Conservation (phyloP, 495 filamentous ascomycete genomes). For the Annulohypoxylon stygium region DNA sequence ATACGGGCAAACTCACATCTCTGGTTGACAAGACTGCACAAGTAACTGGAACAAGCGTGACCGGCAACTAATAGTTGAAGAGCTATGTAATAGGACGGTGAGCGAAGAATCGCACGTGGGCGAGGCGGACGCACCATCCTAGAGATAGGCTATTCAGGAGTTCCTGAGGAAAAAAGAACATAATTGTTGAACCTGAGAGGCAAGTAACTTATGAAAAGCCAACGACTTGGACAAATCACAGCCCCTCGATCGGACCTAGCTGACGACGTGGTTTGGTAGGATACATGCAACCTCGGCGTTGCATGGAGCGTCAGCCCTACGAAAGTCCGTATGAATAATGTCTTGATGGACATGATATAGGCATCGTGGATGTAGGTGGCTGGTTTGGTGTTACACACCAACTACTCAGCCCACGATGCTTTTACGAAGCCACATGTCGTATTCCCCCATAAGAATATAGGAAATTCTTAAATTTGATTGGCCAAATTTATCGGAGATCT, state of each 20-base stretch:
- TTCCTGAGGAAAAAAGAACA: neutral
- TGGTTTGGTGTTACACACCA: neutral
- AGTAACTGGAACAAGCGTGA: neutral
- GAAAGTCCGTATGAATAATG: neutral
- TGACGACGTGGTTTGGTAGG: neutral
- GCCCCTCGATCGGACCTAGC: neutral
- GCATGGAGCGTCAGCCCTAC: neutral
- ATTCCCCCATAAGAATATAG: neutral
- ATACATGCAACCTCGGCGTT: neutral
- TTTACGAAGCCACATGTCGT: neutral
- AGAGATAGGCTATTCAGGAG: neutral
- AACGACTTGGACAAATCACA: neutral
- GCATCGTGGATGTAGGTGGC: neutral
- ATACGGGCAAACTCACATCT: constrained; percentile 10
- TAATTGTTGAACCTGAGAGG: neutral
- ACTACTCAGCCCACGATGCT: neutral
- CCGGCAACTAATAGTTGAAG: constrained; percentile 39
- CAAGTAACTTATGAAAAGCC: neutral
- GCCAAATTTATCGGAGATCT: neutral
- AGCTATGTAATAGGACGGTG: neutral
- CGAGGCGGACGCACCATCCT: neutral
- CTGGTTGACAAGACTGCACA: constrained; percentile 11
- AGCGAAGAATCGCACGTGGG: neutral
- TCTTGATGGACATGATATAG: neutral
- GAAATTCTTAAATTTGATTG: neutral